Evolutionary conservation across 2,329 filamentous ascomycete genomes (phyloP).

Genomic region (Ophiostoma montium): DNA sequence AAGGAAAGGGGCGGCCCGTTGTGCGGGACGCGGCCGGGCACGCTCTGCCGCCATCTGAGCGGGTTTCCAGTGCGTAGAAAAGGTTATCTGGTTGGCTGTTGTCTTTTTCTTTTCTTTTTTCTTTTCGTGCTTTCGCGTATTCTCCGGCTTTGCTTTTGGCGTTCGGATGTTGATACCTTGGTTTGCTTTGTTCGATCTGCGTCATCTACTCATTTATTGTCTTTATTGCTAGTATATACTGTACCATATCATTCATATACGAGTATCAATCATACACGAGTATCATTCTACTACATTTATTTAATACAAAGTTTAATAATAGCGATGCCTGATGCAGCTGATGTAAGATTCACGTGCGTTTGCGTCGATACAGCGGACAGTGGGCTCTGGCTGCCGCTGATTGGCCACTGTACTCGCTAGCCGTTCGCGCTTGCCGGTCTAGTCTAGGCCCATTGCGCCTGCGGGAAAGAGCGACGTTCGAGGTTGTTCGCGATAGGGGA

Average conservation of each 20-base stretch:
- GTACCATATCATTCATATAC: too few relatives aligned
- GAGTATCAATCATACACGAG: too few relatives aligned
- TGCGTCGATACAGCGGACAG: too few relatives aligned
- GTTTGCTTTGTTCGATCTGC: background rate
- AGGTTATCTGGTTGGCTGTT: background rate
- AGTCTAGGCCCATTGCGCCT: background rate
- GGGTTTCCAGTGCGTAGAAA: conserved; percentile 28
- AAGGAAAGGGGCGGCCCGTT: conserved; percentile 27
- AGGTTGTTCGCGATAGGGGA: conserved; percentile 7
- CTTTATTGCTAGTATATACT: too few relatives aligned
- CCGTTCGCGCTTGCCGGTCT: background rate
- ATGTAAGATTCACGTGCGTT: too few relatives aligned
- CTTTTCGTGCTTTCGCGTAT: background rate
- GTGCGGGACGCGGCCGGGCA: conserved; percentile 37
- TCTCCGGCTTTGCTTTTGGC: background rate
- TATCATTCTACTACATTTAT: too few relatives aligned
- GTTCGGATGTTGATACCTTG: conserved; percentile 1
- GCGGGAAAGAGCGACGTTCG: conserved; percentile 2
- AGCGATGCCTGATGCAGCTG: too few relatives aligned
- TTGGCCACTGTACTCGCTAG: too few relatives aligned
- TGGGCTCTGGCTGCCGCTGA: too few relatives aligned
- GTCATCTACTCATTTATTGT: background rate
- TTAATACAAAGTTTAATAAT: too few relatives aligned
- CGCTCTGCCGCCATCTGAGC: conserved; percentile 36
- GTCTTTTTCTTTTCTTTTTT: background rate